Conservation (phyloP, 345 rosid species). For the Eucalyptus coolabah region DNA sequence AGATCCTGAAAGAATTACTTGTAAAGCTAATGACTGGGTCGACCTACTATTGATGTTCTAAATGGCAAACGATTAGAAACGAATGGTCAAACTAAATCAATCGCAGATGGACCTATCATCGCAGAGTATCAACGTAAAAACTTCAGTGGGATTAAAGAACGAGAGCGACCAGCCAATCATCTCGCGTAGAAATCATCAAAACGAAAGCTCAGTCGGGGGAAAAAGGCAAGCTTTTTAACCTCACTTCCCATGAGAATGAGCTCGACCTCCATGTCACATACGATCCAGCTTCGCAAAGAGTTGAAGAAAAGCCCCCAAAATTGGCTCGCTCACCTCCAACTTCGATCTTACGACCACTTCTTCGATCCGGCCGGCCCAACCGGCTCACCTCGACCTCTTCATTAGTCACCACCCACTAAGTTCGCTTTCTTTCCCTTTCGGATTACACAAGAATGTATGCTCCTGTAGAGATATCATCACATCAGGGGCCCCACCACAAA, state of each 20-base stretch:
- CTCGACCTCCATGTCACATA: constrained; percentile 1
- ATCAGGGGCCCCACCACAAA: not conserved
- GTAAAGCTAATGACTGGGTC: not conserved
- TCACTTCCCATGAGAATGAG: not conserved
- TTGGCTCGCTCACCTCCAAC: not conserved
- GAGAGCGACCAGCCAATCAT: not conserved
- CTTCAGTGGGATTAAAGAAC: not conserved
- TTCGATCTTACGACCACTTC: constrained; percentile 6
- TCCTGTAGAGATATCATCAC: not conserved
- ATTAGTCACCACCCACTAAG: not conserved
- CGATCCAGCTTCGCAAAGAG: not conserved
- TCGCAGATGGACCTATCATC: not conserved
- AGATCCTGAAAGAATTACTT: not conserved
- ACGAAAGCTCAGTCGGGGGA: constrained; percentile 20
- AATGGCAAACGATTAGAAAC: not conserved
- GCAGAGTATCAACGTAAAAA: not conserved
- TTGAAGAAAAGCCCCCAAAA: not conserved
- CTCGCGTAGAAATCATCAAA: constrained; percentile 25
- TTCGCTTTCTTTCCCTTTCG: not conserved
- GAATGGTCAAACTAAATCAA: not conserved
- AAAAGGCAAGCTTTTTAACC: not conserved
- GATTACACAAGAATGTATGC: constrained; percentile 3
- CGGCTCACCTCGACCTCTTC: not conserved
- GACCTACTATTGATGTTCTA: not conserved
- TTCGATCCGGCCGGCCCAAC: constrained; percentile 8